These are phyloP conservation scores for Sporopachydermia quercuum DNA, from an alignment of 805 yeast species.

Conservation along the genomic window DNA sequence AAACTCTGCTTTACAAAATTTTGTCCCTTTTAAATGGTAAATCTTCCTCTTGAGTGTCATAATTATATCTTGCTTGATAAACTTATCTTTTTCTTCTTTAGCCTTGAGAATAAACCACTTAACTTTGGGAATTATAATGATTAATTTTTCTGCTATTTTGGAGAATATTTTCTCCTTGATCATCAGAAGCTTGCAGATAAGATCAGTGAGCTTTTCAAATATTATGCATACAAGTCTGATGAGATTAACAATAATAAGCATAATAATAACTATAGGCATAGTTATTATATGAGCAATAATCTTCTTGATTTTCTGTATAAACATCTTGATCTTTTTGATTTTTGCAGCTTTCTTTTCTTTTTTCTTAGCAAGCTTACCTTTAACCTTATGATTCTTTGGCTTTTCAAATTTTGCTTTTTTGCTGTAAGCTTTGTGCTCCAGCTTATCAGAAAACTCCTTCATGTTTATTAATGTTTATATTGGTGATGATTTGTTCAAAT, in stretches of 20 bases:
- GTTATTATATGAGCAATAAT: background rate
- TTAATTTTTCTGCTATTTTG: background rate
- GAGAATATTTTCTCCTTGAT: background rate
- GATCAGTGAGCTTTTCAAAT: background rate
- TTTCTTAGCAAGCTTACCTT: background rate
- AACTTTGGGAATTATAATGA: background rate
- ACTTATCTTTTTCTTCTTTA: background rate
- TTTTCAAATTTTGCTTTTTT: background rate
- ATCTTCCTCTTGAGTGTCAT: background rate
- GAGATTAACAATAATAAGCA: background rate
- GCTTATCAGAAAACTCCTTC: background rate
- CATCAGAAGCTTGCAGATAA: background rate
- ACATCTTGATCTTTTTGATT: background rate
- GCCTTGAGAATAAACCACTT: background rate
- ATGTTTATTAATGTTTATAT: background rate
- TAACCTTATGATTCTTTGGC: background rate
- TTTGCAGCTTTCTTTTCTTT: background rate
- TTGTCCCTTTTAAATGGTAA: background rate
- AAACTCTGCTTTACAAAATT: background rate
- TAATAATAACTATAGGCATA: background rate
- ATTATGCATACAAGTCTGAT: background rate
- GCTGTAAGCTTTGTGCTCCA: background rate
- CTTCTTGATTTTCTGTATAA: background rate
- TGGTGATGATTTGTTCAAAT: no score
- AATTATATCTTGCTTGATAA: background rate